phyloP scores from a whole-genome alignment of 345 rosid species.

The Ceriops decandra region DNA sequence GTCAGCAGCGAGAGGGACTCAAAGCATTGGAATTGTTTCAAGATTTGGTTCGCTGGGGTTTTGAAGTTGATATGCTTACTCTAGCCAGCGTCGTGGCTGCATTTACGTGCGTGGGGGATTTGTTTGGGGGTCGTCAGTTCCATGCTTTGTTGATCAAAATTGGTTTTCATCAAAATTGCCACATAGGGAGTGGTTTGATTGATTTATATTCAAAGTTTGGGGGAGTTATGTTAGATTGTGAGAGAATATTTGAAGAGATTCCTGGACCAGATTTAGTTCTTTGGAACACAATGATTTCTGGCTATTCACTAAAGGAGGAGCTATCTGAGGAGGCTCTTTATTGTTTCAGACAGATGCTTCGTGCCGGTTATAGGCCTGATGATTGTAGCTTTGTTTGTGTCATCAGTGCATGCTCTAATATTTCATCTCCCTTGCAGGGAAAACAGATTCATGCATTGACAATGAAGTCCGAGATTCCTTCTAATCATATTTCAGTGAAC shows the following conservation, averaged over 20 bases:
- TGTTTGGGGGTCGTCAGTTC: slow-evolving; percentile 72
- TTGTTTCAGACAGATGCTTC: slow-evolving; percentile 58
- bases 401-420: slow-evolving; percentile 65
- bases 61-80: slow-evolving; percentile 68
- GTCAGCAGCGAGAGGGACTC: slow-evolving; percentile 70
- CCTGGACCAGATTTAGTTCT: slow-evolving; percentile 59
- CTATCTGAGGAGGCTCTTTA: slow-evolving; percentile 64
- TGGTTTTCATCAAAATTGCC: slow-evolving; percentile 69
- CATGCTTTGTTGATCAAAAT: slow-evolving; percentile 60
- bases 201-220: slow-evolving; percentile 83
- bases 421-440: slow-evolving; percentile 75
- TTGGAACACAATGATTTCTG: slow-evolving; percentile 92
- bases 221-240: slow-evolving; percentile 45
- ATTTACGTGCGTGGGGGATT: slow-evolving; percentile 48
- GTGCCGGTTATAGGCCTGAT: slow-evolving; percentile 62
- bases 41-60: slow-evolving; percentile 53
- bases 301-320: slow-evolving; percentile 64
- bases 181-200: slow-evolving; percentile 85
- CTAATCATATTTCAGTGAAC: slow-evolving; percentile 60
- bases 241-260: slow-evolving; percentile 70
- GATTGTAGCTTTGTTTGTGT: slow-evolving; percentile 87
- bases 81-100: slow-evolving; percentile 81
- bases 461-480: slow-evolving; percentile 61
- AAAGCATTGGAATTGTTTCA: slow-evolving; percentile 61
- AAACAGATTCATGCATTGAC: slow-evolving; percentile 74